Percentiles rank a stretch among this genome's conserved stretches.
These are phyloP conservation scores for Auricularia cornea DNA, from an alignment of 768 basidiomycete genomes.

Conservation along the genomic window DNA sequence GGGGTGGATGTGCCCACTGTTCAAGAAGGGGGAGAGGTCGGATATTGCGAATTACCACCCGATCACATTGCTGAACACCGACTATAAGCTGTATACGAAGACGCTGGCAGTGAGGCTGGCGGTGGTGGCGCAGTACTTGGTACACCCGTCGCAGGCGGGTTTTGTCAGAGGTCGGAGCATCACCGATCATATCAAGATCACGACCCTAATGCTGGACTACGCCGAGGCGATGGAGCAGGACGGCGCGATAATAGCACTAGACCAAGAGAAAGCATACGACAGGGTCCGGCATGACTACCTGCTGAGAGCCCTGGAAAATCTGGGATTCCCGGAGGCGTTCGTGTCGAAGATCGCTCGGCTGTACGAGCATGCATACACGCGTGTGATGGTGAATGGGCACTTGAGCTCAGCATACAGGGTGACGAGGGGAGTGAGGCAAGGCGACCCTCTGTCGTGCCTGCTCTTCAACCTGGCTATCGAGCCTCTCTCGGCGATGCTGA, in stretches of 20 bases:
- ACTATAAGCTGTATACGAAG: constrained; percentile 10
- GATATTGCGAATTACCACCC: constrained; percentile 10
- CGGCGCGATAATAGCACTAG: constrained; percentile 6
- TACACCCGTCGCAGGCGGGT: constrained; percentile 9
- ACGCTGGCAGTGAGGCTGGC: background rate
- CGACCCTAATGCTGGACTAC: constrained; percentile 2
- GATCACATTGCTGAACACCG: constrained; percentile 9
- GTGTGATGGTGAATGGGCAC: background rate
- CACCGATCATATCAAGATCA: constrained; percentile 8
- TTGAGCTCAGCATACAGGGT: background rate
- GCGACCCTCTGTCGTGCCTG: constrained; percentile 13
- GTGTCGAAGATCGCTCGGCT: background rate
- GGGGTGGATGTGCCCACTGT: constrained; percentile 7
- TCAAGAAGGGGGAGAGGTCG: constrained; percentile 5
- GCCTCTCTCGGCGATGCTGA: constrained; percentile 6
- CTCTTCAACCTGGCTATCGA: constrained; percentile 12
- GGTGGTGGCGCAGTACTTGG: background rate
- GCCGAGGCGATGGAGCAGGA: constrained; percentile 3
- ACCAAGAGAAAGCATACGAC: constrained; percentile 12
- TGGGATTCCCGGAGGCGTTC: background rate
- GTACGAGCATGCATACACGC: background rate
- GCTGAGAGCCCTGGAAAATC: constrained; percentile 6
- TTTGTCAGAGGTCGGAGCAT: constrained; percentile 9
- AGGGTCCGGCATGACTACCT: constrained; percentile 7
- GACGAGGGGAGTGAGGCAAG: background rate